Base-by-base conservation (phyloP, 1,139 yeast genomes). In the Candida mesenterica region DNA sequence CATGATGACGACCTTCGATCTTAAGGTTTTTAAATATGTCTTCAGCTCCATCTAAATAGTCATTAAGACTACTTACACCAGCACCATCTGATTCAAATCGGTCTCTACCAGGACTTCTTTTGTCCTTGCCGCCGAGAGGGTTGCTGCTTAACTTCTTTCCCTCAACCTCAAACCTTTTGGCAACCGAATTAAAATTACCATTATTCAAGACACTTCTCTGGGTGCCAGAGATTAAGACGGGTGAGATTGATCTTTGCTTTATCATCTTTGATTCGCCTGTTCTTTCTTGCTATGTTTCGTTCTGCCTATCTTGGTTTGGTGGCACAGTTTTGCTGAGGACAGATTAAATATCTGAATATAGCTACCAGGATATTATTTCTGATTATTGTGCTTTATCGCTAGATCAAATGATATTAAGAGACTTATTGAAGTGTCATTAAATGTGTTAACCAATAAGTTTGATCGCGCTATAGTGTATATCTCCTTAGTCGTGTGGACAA, bases 181-280 rank as follows among this genome's bases (percentile, higher is more conserved):
- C n/a, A n/a, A n/a, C 12, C 5, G 12, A 7, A 24, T 24, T 24
- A n/a, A 10, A 24, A 15, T 25, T 25, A 10, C 15, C 10, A 5
- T 10, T 12, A 6, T 20, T 18, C 10, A 28, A 18, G 4, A 18
- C 14, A 23, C 13, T 28, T 26, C 17, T 26, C 6, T 13, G 29
- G n/a, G 12, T 7, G n/a, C 24, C 28, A 27, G 35, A 13, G 12
- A 28, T 20, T n/a, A 27, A 32, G 12, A 32, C 28, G 7, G 35
- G 35, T 3, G 35, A 32, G 14, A 32, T 27, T 13, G 35, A 14
- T 22, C 35, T 20, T 28, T 28, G 30, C 9, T 28, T 32, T 8
- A 32, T 26, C 9, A 13, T 15, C n/a, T n/a, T n/a, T n/a, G n/a
- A n/a, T n/a, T n/a, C n/a, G n/a, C n/a, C 24, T 8, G 31, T 22